A percentile compares a stretch with the other conserved stretches of the same genome.
Conservation (phyloP, 352 stramenopile genomes). For the Phytophthora palmivora region DNA sequence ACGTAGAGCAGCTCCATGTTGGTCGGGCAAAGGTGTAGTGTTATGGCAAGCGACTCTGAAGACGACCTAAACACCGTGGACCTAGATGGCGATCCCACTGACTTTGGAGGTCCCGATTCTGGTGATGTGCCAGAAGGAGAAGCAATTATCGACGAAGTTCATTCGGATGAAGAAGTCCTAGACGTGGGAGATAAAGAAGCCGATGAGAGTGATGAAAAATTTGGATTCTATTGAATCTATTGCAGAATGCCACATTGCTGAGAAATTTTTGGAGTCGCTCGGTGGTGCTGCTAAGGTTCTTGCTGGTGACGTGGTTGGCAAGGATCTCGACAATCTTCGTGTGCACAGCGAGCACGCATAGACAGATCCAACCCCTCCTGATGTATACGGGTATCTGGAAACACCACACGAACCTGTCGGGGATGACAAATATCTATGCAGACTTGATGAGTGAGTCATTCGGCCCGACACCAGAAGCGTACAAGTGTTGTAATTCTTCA, state of each 20-base stretch:
- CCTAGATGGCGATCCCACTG: background rate
- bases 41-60: background rate
- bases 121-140: background rate
- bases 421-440: background rate
- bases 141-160: background rate
- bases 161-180: background rate
- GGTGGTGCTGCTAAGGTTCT: background rate
- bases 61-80: background rate
- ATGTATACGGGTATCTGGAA: background rate
- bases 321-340: background rate
- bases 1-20: too few species aligned
- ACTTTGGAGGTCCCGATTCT: background rate
- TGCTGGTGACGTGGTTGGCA: background rate
- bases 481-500: background rate
- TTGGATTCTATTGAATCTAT: background rate
- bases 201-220: too few species aligned
- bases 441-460: background rate
- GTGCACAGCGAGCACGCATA: background rate
- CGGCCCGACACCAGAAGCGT: background rate
- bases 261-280: conserved; percentile 2
- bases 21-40: too few species aligned
- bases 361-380: background rate
- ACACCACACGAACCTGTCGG: background rate
- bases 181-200: background rate
- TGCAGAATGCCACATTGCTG: conserved; percentile 4